Evolutionary conservation across 331 rosid genomes (phyloP).

Genomic region (Erythrophleum ivorense): DNA sequence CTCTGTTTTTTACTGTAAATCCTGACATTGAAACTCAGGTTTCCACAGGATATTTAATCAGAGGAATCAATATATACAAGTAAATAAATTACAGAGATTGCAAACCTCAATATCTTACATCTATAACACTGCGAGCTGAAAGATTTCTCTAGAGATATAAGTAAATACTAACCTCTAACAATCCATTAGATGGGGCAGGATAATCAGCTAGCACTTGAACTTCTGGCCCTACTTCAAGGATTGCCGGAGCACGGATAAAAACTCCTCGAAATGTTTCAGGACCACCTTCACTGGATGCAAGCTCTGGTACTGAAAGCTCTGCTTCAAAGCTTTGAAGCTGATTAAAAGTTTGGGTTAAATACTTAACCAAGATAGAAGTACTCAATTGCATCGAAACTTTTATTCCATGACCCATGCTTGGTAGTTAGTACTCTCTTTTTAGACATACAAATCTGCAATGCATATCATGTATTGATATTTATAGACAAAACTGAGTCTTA

Average conservation of each 20-base stretch:
- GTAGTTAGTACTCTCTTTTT: neutral
- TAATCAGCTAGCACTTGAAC: slow-evolving; percentile 68
- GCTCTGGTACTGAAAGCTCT: slow-evolving; percentile 66
- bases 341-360: slow-evolving; percentile 32
- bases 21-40: neutral
- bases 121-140: neutral
- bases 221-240: slow-evolving; percentile 69
- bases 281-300: slow-evolving; percentile 68
- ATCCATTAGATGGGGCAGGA: slow-evolving; percentile 42
- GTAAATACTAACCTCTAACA: slow-evolving; percentile 49
- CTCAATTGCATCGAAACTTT: neutral
- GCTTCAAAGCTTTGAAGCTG: slow-evolving; percentile 95
- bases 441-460: neutral
- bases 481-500: slow-evolving; percentile 17
- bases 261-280: slow-evolving; percentile 66
- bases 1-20: neutral
- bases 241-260: slow-evolving; percentile 80
- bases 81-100: neutral
- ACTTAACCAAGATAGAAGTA: neutral
- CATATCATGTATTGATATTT: neutral
- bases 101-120: neutral
- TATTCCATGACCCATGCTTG: neutral
- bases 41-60: neutral
- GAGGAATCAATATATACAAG: neutral
- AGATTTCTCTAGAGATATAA: neutral